Base-by-base conservation (phyloP, 106 monocot species). In the Hemerocallis citrina region DNA sequence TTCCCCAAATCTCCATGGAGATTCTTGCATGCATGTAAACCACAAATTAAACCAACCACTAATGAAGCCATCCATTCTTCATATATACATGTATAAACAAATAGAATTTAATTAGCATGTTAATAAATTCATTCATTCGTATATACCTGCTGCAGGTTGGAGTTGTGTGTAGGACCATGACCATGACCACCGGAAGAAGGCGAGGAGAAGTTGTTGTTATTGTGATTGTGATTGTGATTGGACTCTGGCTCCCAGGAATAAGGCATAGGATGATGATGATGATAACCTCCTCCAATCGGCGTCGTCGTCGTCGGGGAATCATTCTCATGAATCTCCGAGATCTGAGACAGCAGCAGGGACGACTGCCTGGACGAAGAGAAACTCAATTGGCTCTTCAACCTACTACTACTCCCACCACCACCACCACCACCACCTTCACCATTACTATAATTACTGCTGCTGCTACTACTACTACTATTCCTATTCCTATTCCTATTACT, bases 1-100 rank as follows among this genome's bases (percentile, higher is more conserved):
- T 71, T 83, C 57, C 85, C 68, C 34, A 59, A 17, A 0, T 71
- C 79, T 29, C 62, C 71, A 57, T 79, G 76, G 29, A 54, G 15
- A 49, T 19, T 0, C 16, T 19, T 19, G 1, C 19, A 49, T 0
- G 19, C 16, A 49, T 30, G 6, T 6, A 55, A 31, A 47, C 17
- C 22, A 47, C 4, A 7, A 1, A 23, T 31, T 21, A 22, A 49
- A 49, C 8, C 49, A 2, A 22, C 16, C 21, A 49, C 16, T 49
- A 19, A 49, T 49, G 21, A 17, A 14, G 21, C 20, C 22, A 17
- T n/a, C n/a, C n/a, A n/a, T n/a, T n/a, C n/a, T n/a, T n/a, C n/a
- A n/a, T n/a, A n/a, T n/a, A n/a, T n/a, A n/a, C n/a, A n/a, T n/a
- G n/a, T n/a, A n/a, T n/a, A n/a, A n/a, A n/a, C n/a, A n/a, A n/a